Percentiles rank a stretch among this genome's conserved stretches.
phyloP scores from a whole-genome alignment of 2,329 filamentous ascomycete species.

The Phaeoacremonium minimum region DNA sequence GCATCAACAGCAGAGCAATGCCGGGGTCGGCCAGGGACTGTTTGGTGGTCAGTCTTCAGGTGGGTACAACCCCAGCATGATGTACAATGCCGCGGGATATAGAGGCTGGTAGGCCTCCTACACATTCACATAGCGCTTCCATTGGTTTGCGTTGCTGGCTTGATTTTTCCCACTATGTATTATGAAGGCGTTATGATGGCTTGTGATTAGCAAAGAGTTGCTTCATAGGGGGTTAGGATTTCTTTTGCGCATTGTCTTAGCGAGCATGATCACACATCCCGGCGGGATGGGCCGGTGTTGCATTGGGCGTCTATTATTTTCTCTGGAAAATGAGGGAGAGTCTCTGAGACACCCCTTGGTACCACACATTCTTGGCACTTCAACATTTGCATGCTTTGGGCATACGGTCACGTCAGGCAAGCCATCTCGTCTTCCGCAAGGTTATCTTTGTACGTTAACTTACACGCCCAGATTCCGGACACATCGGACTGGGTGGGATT shows the following conservation, averaged over 20 bases:
- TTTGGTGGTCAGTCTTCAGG: slow-evolving; percentile 87
- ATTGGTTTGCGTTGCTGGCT: slow-evolving; percentile 12
- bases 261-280: slow-evolving; percentile 15
- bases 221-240: background rate
- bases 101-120: slow-evolving; percentile 54
- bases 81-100: slow-evolving; percentile 66
- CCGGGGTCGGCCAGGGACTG: slow-evolving; percentile 81
- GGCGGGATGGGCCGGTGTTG: slow-evolving; percentile 9
- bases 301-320: slow-evolving; percentile 18
- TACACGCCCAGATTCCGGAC: slow-evolving; percentile 25
- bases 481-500: slow-evolving; percentile 22
- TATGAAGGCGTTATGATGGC: background rate
- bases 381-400: slow-evolving; percentile 25
- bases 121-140: slow-evolving; percentile 4
- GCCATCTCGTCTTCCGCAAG: slow-evolving; percentile 66
- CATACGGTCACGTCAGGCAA: slow-evolving; percentile 52
- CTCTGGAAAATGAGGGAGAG: slow-evolving; percentile 15
- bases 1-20: slow-evolving; percentile 77
- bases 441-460: slow-evolving; percentile 63
- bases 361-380: background rate
- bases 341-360: background rate
- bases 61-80: slow-evolving; percentile 87
- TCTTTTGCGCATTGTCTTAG: slow-evolving; percentile 9
- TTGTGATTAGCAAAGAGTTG: too few relatives aligned
- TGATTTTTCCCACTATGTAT: slow-evolving; percentile 12